These are phyloP conservation scores for Phytopythium helicoides DNA, from an alignment of 352 stramenopile genomes.

Conservation along the genomic window DNA sequence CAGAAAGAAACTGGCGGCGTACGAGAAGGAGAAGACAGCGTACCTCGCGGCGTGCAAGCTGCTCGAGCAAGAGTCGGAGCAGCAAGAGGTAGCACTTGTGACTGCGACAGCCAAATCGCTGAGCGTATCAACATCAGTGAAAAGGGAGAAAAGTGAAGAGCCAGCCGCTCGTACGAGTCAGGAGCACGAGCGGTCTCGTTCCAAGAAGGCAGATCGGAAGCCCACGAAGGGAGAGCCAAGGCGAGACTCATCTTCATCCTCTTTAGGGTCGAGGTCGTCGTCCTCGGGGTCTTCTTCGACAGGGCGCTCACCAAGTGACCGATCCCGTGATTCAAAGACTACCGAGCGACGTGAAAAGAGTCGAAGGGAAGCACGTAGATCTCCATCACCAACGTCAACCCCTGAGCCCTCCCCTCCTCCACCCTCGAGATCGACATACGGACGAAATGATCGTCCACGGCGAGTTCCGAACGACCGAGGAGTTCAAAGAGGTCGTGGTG, in stretches of 20 bases:
- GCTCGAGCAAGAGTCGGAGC: conserved; percentile 4
- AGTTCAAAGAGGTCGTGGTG: conserved; percentile 13
- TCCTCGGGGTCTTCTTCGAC: conserved; percentile 9
- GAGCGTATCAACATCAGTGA: background rate
- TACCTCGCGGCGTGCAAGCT: conserved; percentile 15
- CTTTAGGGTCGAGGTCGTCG: conserved; percentile 11
- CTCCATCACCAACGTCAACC: conserved; percentile 21
- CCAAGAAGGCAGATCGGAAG: conserved; percentile 16
- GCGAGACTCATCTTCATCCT: conserved; percentile 19
- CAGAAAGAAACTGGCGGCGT: conserved; percentile 60
- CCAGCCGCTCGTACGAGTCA: background rate
- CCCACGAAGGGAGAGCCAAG: conserved; percentile 8
- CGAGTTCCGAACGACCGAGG: conserved; percentile 11
- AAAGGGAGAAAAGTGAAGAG: background rate
- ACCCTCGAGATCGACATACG: background rate
- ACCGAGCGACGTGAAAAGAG: background rate
- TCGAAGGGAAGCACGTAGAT: conserved; percentile 11
- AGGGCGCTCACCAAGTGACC: background rate
- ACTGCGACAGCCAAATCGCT: background rate
- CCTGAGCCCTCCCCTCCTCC: conserved; percentile 3
- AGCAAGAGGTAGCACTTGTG: background rate
- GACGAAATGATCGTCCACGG: background rate
- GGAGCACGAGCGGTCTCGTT: conserved; percentile 1
- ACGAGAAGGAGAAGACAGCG: conserved; percentile 62
- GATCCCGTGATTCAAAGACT: background rate